phyloP scores from a whole-genome alignment of 2,329 filamentous ascomycete genomes.

The Verruconis gallopava region DNA sequence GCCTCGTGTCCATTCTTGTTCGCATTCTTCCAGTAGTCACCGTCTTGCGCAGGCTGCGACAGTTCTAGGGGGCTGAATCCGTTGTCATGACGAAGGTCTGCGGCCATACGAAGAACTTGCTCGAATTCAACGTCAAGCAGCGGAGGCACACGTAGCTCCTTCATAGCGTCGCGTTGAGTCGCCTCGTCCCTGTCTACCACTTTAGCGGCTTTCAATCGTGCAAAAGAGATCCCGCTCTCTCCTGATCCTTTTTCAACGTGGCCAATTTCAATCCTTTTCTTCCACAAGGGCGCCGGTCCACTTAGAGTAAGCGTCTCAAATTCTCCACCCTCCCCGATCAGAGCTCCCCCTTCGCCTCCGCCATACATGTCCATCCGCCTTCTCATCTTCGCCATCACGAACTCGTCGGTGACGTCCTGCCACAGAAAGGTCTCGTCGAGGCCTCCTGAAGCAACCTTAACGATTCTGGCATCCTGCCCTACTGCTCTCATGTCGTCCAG shows the following conservation, averaged over 20 bases:
- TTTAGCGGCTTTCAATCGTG: slow-evolving; percentile 47
- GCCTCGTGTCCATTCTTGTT: not conserved
- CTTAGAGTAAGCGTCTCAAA: slow-evolving; percentile 86
- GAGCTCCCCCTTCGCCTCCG: slow-evolving; percentile 43
- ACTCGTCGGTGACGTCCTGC: slow-evolving; percentile 55
- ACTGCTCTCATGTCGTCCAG: slow-evolving; percentile 69
- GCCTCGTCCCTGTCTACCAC: slow-evolving; percentile 28
- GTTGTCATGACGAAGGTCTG: not conserved
- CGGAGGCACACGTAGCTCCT: slow-evolving; percentile 43
- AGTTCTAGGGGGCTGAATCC: not conserved
- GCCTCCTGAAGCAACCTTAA: slow-evolving; percentile 89
- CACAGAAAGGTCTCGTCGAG: slow-evolving; percentile 71
- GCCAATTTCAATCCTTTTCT: slow-evolving; percentile 51
- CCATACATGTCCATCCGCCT: slow-evolving; percentile 56
- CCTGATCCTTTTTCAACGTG: slow-evolving; percentile 45
- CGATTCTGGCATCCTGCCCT: slow-evolving; percentile 74
- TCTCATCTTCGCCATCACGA: slow-evolving; percentile 34
- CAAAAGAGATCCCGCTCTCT: slow-evolving; percentile 65
- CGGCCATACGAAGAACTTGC: slow-evolving; percentile 13
- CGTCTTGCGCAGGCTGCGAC: not conserved
- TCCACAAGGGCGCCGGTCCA: slow-evolving; percentile 63
- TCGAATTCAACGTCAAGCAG: slow-evolving; percentile 54
- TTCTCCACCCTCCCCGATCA: slow-evolving; percentile 86
- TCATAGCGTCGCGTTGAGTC: slow-evolving; percentile 13
- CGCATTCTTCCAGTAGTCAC: not conserved